A percentile compares a stretch with the other conserved stretches of the same genome.
These are phyloP conservation scores for Nakaseomyces sp. DNA, from an alignment of 1,139 yeast genomes.

Conservation along the genomic window DNA sequence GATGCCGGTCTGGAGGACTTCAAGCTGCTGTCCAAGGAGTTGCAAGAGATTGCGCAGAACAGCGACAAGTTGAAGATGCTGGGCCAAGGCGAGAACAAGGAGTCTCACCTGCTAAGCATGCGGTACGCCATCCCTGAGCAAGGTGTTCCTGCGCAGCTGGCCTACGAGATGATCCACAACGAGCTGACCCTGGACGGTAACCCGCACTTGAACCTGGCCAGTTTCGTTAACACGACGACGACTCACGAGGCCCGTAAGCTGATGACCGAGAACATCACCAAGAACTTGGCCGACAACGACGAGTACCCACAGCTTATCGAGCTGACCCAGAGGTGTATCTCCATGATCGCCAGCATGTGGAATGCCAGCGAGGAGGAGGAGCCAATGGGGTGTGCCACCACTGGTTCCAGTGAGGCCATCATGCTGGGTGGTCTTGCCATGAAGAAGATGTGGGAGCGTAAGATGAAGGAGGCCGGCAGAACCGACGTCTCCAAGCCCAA, in stretches of 20 bases:
- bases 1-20: conserved; percentile 14
- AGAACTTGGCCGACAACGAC: conserved; percentile 86
- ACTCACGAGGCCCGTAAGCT: conserved; percentile 45
- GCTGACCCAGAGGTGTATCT: conserved; percentile 70
- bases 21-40: conserved; percentile 14
- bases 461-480: conserved; percentile 46
- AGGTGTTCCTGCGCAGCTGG: conserved; percentile 45
- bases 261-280: conserved; percentile 61
- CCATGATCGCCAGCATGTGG: conserved; percentile 76
- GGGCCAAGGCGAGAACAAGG: conserved; percentile 5
- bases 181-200: conserved; percentile 77
- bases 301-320: conserved; percentile 85
- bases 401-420: conserved; percentile 90
- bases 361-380: conserved; percentile 41
- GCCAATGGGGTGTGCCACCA: conserved; percentile 82
- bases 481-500: conserved; percentile 61
- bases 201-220: conserved; percentile 77
- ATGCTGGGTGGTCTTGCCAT: conserved; percentile 89
- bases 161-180: conserved; percentile 58
- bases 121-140: conserved; percentile 49
- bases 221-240: conserved; percentile 73
- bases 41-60: conserved; percentile 11
- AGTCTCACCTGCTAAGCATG: conserved; percentile 14
- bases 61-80: conserved; percentile 5
- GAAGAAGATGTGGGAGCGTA: conserved; percentile 81